A percentile compares a stretch with the other conserved stretches of the same genome.
Evolutionary conservation across 192 early-diverging fungal species (phyloP).

Genomic region (Podila epicladia): DNA sequence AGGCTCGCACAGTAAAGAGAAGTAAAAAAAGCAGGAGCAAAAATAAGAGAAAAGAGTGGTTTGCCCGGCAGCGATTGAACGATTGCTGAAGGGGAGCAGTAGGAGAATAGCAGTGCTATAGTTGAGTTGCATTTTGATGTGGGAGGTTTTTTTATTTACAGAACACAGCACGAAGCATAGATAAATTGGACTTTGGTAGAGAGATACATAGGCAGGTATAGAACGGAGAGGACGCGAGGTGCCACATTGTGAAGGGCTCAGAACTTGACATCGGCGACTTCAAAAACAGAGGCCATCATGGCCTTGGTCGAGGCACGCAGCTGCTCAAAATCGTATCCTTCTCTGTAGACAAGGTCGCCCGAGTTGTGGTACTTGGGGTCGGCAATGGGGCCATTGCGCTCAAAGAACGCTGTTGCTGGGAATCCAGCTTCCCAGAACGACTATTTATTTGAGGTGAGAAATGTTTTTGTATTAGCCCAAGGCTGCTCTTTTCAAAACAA

Average conservation of each 20-base stretch:
- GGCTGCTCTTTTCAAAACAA: background rate
- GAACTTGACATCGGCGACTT: conserved; percentile 46
- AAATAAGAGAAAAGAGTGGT: background rate
- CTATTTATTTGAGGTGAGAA: background rate
- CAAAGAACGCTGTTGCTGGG: conserved; percentile 55
- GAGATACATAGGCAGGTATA: too few species aligned
- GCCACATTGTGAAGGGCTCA: background rate
- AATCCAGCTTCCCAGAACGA: conserved; percentile 56
- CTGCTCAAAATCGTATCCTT: conserved; percentile 56
- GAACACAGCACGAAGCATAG: too few species aligned
- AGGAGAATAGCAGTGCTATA: too few species aligned
- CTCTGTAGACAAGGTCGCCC: conserved; percentile 52
- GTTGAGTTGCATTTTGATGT: too few species aligned
- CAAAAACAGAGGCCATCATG: conserved; percentile 55
- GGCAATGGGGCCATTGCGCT: conserved; percentile 57
- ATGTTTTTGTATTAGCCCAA: too few species aligned
- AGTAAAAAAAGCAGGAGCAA: background rate
- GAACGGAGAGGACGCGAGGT: background rate
- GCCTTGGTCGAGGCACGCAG: conserved; percentile 49
- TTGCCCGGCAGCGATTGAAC: too few species aligned
- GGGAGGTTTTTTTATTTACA: background rate
- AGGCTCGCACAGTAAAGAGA: background rate
- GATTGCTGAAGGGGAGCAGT: background rate
- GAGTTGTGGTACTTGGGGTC: conserved; percentile 60
- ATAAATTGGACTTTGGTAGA: background rate